Base-by-base conservation (phyloP, 129 eudicot species). In the Glebionis coronaria region DNA sequence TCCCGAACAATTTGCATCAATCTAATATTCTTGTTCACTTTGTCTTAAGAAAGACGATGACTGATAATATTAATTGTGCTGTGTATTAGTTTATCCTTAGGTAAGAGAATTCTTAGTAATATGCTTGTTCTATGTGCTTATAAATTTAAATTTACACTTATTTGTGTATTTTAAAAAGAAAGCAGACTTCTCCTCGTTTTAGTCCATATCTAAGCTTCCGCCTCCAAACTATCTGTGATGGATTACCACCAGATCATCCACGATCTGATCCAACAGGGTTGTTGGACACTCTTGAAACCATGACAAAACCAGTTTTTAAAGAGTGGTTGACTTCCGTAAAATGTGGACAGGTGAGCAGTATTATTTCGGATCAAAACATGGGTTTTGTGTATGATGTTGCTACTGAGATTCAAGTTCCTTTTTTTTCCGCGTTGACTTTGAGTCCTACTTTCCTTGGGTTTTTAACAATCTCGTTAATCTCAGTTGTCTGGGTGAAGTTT, bases 381-480 rank as follows among this genome's bases (percentile, higher is more conserved):
- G 78, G 82, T 8, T 82, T 54, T 71, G 56, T 84, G 0, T 57
- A 67, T 45, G 86, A 80, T 45, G 79, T 76, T 54, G 88, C 90
- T 69, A 20, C 61, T 21, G 87, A 70, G 21, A 54, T 76, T 16
- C 80, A 83, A 35, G 54, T 90, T 44, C 87, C 97, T 10, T 27
- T 86, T 56, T 5, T 83, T 35, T 81, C 51, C 49, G 79, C 82
- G n/a, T 69, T 79, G 25, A 86, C 95, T 2, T 55, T 86, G 13
- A 81, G 95, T n/a, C 83, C 95, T 52, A 70, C 80, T 50, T 75
- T 78, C 31, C 68, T 42, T 90, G 95, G 97, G 70, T 78, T 21
- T 74, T 67, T 66, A 79, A 80, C 15, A 68, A 82, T 49, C 69
- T 84, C 44, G 82, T 88, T 0, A 47, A 74, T 2, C 88, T 90